A percentile compares a stretch with the other conserved stretches of the same genome.
These are phyloP conservation scores for Favolaschia claudopus DNA, from an alignment of 768 basidiomycete species.

Conservation along the genomic window DNA sequence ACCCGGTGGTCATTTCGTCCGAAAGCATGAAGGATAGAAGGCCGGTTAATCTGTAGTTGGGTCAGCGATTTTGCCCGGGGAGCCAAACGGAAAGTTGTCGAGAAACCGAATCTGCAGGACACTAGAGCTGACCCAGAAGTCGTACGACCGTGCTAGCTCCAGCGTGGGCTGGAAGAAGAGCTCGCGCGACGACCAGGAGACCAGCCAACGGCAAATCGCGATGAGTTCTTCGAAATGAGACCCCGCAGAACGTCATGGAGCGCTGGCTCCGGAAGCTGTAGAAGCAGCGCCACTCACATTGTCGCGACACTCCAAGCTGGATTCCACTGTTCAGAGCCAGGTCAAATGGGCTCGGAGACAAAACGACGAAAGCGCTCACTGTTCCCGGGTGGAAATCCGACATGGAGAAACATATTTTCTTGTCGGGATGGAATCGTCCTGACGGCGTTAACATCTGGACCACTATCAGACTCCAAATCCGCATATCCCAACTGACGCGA, in stretches of 20 bases:
- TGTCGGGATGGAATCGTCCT: constrained; percentile 89
- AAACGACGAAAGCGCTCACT: constrained; percentile 52
- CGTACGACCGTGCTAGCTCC: too few species aligned
- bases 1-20: constrained; percentile 97
- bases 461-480: constrained; percentile 1
- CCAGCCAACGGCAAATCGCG: too few species aligned
- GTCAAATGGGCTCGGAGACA: neutral
- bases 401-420: constrained; percentile 99
- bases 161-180: too few species aligned
- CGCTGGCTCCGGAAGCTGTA: neutral
- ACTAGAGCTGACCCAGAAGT: too few species aligned
- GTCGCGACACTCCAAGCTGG: constrained; percentile 96
- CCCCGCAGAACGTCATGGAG: constrained; percentile 10
- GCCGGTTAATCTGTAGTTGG: constrained; percentile 93
- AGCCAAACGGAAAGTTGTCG: too few species aligned
- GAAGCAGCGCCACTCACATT: constrained; percentile 64
- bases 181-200: too few species aligned
- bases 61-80: too few species aligned
- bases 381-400: constrained; percentile 93
- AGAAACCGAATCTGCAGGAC: too few species aligned
- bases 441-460: constrained; percentile 89
- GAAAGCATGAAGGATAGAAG: constrained; percentile 94
- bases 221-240: constrained; percentile 11
- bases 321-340: constrained; percentile 71
- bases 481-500: neutral